Conservation (phyloP, 2,329 filamentous ascomycete species). For the Phaeosphaeria sp. region DNA sequence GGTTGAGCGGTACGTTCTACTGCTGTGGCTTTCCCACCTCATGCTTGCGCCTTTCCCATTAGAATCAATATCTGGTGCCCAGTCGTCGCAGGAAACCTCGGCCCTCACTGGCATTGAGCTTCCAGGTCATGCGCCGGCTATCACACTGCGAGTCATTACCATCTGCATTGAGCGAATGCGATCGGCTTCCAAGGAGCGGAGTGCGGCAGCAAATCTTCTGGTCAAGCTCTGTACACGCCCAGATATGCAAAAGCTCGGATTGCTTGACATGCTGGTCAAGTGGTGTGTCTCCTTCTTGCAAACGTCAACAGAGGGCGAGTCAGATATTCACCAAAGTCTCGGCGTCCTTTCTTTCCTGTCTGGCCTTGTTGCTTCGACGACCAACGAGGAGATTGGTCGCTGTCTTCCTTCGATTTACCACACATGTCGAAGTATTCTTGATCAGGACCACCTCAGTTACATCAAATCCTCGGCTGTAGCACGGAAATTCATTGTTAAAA, state of each 20-base stretch:
- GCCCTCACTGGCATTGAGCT: conserved; percentile 57
- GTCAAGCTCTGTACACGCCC: conserved; percentile 81
- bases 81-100: conserved; percentile 39
- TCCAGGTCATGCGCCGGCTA: conserved; percentile 68
- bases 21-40: conserved; percentile 74
- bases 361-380: conserved; percentile 73
- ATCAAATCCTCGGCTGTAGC: conserved; percentile 78
- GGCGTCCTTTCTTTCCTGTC: conserved; percentile 82
- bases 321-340: conserved; percentile 75
- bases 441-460: conserved; percentile 57
- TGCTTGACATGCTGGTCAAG: conserved; percentile 70
- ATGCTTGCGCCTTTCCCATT: conserved; percentile 83
- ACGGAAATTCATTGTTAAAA: conserved; percentile 83
- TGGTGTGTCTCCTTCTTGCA: conserved; percentile 73
- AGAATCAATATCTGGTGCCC: conserved; percentile 73
- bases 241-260: conserved; percentile 82
- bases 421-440: conserved; percentile 65
- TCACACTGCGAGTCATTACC: conserved; percentile 73
- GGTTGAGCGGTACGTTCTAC: conserved; percentile 86
- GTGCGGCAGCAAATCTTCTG: conserved; percentile 83
- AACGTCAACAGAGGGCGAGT: conserved; percentile 47
- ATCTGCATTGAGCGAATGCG: conserved; percentile 75
- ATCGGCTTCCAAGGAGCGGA: conserved; percentile 82
- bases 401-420: conserved; percentile 72
- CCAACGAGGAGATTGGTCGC: conserved; percentile 74